A percentile compares a stretch with the other conserved stretches of the same genome.
These are phyloP conservation scores for Flammula alnicola DNA, from an alignment of 1,284 basidiomycete species.

Conservation along the genomic window DNA sequence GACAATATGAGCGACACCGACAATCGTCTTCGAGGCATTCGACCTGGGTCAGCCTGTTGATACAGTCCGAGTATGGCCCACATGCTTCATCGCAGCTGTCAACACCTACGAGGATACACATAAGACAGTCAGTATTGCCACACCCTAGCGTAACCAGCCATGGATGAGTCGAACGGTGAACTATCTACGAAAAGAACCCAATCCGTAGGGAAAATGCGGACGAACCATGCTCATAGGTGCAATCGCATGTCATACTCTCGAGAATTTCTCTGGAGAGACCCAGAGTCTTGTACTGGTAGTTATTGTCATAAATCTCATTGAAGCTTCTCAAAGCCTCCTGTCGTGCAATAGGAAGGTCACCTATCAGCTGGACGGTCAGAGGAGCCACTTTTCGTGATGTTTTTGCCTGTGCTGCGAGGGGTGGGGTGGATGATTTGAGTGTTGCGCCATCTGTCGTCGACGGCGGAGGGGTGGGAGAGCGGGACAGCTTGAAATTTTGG, in stretches of 20 bases:
- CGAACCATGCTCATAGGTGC: conserved; percentile 82
- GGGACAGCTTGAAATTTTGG: conserved; percentile 37
- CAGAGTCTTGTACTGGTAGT: conserved; percentile 88
- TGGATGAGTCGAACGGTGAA: conserved; percentile 5
- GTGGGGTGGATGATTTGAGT: conserved; percentile 40
- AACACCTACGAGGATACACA: conserved; percentile 46
- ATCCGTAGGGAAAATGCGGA: conserved; percentile 31
- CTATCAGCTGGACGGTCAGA: conserved; percentile 67
- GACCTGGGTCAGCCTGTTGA: conserved; percentile 97
- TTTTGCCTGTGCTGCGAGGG: conserved; percentile 30
- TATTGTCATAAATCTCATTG: conserved; percentile 75
- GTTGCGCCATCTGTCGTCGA: conserved; percentile 33
- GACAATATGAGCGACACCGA: conserved; percentile 81
- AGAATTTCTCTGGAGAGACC: conserved; percentile 87
- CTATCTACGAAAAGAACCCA: conserved; percentile 14
- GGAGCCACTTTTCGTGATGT: conserved; percentile 37
- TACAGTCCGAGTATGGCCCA: conserved; percentile 91
- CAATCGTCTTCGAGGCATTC: conserved; percentile 93
- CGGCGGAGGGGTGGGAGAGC: conserved; percentile 36
- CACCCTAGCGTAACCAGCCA: conserved; percentile 17
- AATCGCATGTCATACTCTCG: conserved; percentile 95
- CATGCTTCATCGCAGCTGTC: conserved; percentile 76
- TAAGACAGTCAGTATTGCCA: conserved; percentile 25
- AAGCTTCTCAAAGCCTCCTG: conserved; percentile 79
- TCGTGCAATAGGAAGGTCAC: conserved; percentile 77